phyloP scores from a whole-genome alignment of 192 early-diverging fungal genomes.

The Umbelopsis vinacea region DNA sequence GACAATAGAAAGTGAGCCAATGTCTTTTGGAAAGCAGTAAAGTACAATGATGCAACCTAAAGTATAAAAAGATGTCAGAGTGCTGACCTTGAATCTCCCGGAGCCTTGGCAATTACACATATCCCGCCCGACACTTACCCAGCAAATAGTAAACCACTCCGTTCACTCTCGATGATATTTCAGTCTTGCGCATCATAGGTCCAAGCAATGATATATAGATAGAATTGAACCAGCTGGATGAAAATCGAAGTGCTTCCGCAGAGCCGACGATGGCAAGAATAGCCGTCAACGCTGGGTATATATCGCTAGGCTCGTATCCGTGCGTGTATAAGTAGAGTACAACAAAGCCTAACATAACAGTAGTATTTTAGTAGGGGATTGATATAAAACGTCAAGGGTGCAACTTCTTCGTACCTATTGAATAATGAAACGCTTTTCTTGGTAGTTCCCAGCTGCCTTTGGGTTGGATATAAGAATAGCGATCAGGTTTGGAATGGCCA shows the following conservation, averaged over 20 bases:
- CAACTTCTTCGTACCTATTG: constrained; percentile 42
- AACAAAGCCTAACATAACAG: constrained; percentile 44
- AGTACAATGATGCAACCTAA: constrained; percentile 40
- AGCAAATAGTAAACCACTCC: constrained; percentile 48
- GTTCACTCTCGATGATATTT: constrained; percentile 39
- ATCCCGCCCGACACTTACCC: constrained; percentile 25
- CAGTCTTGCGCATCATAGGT: constrained; percentile 49
- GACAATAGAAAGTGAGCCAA: constrained; percentile 49
- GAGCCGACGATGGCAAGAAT: constrained; percentile 29
- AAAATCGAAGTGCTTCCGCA: constrained; percentile 46
- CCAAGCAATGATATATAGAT: constrained; percentile 43
- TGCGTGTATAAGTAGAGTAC: constrained; percentile 33
- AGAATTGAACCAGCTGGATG: constrained; percentile 38
- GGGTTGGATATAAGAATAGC: constrained; percentile 33
- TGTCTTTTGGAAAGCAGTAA: constrained; percentile 40
- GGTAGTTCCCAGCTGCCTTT: constrained; percentile 48
- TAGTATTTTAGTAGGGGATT: not conserved
- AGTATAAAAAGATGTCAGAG: not conserved
- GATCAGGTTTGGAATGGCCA: not conserved
- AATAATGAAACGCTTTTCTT: constrained; percentile 48
- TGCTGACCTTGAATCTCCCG: not conserved
- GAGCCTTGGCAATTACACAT: not conserved
- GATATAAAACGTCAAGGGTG: not conserved
- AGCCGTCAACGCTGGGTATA: constrained; percentile 28
- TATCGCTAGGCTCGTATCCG: constrained; percentile 26